phyloP scores from a whole-genome alignment of 345 rosid species.

The Sapria himalayana region DNA sequence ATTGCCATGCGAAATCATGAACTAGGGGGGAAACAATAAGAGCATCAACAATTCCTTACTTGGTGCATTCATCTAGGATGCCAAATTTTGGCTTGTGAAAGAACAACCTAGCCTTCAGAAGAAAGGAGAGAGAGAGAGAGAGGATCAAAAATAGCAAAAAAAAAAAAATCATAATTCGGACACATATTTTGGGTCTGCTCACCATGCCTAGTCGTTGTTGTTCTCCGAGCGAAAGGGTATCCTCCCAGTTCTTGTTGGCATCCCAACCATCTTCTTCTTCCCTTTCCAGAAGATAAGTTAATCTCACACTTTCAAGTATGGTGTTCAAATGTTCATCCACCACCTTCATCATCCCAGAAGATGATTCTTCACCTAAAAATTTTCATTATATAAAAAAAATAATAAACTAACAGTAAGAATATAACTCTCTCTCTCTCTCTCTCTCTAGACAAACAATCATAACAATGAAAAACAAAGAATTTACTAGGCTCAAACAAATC shows the following conservation, averaged over 20 bases:
- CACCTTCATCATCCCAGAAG: constrained; percentile 14
- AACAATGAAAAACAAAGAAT: no score
- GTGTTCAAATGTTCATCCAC: constrained; percentile 45
- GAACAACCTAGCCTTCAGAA: constrained; percentile 68
- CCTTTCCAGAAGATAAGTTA: constrained; percentile 75
- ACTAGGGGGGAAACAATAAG: no score
- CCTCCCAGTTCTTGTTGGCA: constrained; percentile 70
- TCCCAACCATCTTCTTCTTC: constrained; percentile 75
- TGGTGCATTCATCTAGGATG: constrained; percentile 95
- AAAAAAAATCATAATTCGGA: no score
- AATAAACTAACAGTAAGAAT: no score
- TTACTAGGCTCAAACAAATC: no score
- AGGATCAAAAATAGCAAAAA: no score
- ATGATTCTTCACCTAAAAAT: constrained; percentile 26
- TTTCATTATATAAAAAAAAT: no score
- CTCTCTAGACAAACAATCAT: no score
- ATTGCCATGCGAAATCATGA: not conserved
- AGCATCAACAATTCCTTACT: constrained; percentile 48
- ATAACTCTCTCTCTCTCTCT: no score
- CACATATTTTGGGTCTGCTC: no score
- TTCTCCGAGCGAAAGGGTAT: constrained; percentile 86
- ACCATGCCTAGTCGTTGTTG: constrained; percentile 99
- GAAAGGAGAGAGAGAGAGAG: no score
- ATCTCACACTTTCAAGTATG: constrained; percentile 60
- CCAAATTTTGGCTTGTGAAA: constrained; percentile 85